Percentiles rank a stretch among this genome's conserved stretches.
Conservation (phyloP, 2,329 filamentous ascomycete species). For the Aspergillus calidoustus region DNA sequence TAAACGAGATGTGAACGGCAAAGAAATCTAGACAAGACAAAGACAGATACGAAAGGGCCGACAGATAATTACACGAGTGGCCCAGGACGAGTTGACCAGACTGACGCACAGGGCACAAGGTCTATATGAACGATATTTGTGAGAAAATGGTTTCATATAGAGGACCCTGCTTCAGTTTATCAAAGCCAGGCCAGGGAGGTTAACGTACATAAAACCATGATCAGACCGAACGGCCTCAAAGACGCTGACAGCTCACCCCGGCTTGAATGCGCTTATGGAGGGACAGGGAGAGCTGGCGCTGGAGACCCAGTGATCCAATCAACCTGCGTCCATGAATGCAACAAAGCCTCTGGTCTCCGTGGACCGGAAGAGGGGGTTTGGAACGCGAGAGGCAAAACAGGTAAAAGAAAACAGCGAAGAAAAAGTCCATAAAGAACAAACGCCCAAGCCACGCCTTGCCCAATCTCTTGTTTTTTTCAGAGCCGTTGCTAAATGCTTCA, state of each 20-base stretch:
- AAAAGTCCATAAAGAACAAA: slow-evolving; percentile 31
- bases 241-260: slow-evolving; percentile 42
- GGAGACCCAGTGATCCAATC: slow-evolving; percentile 34
- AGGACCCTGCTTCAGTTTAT: slow-evolving; percentile 43
- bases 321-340: slow-evolving; percentile 41
- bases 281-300: slow-evolving; percentile 37
- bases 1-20: slow-evolving; percentile 26
- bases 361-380: slow-evolving; percentile 18
- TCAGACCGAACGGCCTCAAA: slow-evolving; percentile 40
- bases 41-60: slow-evolving; percentile 35
- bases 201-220: slow-evolving; percentile 56
- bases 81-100: slow-evolving; percentile 27
- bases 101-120: slow-evolving; percentile 36
- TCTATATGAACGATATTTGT: slow-evolving; percentile 51
- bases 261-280: slow-evolving; percentile 43
- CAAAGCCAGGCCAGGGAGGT: slow-evolving; percentile 52
- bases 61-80: slow-evolving; percentile 42
- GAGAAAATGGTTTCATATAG: slow-evolving; percentile 53
- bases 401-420: slow-evolving; percentile 22
- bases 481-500: slow-evolving; percentile 42
- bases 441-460: slow-evolving; percentile 42
- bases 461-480: slow-evolving; percentile 36
- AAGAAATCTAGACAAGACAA: slow-evolving; percentile 24
- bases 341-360: slow-evolving; percentile 35
- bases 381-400: slow-evolving; percentile 26